Conservation (phyloP, 768 basidiomycete genomes). For the Phanerodontia chrysosporium region DNA sequence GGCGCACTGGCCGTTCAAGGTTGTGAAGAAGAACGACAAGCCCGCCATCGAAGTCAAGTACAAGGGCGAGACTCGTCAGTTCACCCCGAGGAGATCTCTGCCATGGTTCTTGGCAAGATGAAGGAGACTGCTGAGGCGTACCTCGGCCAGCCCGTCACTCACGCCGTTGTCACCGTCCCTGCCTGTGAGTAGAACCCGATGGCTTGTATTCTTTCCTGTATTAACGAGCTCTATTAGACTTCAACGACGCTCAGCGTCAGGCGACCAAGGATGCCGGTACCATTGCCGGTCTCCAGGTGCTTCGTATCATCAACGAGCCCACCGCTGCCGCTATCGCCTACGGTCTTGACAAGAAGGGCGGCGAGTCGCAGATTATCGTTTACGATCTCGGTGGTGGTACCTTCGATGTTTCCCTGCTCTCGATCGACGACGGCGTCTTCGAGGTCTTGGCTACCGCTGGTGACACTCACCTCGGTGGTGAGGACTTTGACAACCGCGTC, state of each 20-base stretch:
- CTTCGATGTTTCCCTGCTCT: constrained; percentile 48
- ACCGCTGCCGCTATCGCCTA: constrained; percentile 47
- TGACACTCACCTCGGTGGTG: constrained; percentile 52
- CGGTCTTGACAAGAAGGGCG: constrained; percentile 41
- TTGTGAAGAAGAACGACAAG: constrained; percentile 76
- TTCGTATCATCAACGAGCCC: constrained; percentile 47
- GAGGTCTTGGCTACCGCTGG: constrained; percentile 57
- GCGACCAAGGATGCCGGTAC: constrained; percentile 79
- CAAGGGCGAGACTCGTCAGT: constrained; percentile 76
- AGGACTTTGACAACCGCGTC: constrained; percentile 60
- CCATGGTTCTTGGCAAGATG: constrained; percentile 97
- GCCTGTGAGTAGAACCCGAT: constrained; percentile 57
- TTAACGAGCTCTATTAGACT: constrained; percentile 46
- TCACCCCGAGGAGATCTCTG: constrained; percentile 91
- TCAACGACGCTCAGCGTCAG: constrained; percentile 99
- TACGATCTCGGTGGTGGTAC: constrained; percentile 58
- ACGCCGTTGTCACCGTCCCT: constrained; percentile 97
- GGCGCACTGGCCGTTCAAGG: constrained; percentile 90
- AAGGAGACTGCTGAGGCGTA: constrained; percentile 99
- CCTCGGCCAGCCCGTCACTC: constrained; percentile 92
- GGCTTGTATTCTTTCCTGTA: constrained; percentile 15
- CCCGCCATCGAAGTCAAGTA: constrained; percentile 74
- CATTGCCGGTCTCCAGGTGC: constrained; percentile 42
- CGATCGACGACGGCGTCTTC: constrained; percentile 58
- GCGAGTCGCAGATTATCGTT: constrained; percentile 47